phyloP scores from a whole-genome alignment of 148 eudicot genomes.

The Mesembryanthemum crystallinum region DNA sequence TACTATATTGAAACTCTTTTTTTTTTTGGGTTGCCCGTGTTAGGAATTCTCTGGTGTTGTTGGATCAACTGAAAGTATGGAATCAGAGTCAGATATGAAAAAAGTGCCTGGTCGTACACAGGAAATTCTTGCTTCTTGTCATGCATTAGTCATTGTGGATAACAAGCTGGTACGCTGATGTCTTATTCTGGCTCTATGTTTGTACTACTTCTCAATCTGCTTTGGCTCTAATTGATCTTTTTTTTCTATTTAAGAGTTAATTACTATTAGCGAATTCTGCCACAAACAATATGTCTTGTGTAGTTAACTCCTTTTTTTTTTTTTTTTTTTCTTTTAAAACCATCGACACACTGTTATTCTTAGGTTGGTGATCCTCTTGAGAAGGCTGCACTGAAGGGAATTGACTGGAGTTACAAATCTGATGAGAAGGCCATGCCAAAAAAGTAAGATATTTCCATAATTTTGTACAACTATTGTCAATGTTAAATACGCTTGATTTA shows the following conservation, averaged over 20 bases:
- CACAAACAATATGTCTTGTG: not conserved
- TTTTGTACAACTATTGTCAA: not conserved
- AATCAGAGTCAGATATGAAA: constrained; percentile 68
- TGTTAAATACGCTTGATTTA: not conserved
- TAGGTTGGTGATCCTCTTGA: constrained; percentile 99
- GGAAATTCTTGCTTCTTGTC: constrained; percentile 98
- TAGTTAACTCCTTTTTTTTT: not conserved
- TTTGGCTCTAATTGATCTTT: not conserved
- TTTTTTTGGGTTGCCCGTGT: constrained; percentile 19
- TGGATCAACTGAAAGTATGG: constrained; percentile 69
- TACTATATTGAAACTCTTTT: not conserved
- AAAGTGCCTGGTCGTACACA: constrained; percentile 62
- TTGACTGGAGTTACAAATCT: constrained; percentile 93
- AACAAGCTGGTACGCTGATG: constrained; percentile 74
- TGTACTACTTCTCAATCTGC: not conserved
- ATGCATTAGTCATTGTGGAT: constrained; percentile 91
- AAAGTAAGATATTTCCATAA: constrained; percentile 50
- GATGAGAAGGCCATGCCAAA: constrained; percentile 98
- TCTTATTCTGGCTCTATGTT: not conserved
- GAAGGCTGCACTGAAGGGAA: constrained; percentile 94
- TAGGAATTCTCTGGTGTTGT: constrained; percentile 97
- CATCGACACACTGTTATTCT: constrained; percentile 7
- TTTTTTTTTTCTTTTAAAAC: too few relatives aligned
- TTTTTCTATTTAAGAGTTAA: not conserved
- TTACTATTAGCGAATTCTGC: not conserved